Base-by-base conservation (phyloP, 257 asterid species). In the Solanum peruvianum region DNA sequence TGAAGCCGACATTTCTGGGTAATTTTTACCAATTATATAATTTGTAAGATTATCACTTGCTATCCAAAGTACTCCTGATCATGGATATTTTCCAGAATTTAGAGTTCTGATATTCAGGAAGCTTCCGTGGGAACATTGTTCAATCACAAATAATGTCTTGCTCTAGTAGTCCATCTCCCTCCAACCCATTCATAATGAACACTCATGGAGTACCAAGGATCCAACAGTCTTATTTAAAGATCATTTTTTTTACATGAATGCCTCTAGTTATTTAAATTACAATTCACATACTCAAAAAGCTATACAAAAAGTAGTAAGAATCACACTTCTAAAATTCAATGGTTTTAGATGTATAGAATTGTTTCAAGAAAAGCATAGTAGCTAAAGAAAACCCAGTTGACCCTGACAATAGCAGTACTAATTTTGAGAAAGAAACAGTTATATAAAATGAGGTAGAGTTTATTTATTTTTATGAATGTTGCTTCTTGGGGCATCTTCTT, bases 1-100 rank as follows among this genome's bases (percentile, higher is more conserved):
- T 90, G 99, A 97, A 89, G 98, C 99, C 86, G 99, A 95, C 87
- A 93, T 97, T 88, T 97, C 99, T 89, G 91, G 98, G 99, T 97
- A 90, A 88, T 76, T 84, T 83, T 29, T 18, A 18, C 20, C 69
- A 47, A 81, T 81, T 18, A 49, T 37, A 88, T 81, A 88, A 13
- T 86, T 31, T 84, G 39, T 29, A 49, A 18, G 85, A 81, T 81
- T 49, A 29, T 81, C 69, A 29, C 66, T 78, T 78, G 42, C 84
- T 16, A 27, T 31, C 67, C 18, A 29, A 81, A 47, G 39, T 81
- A 49, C 85, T 80, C 67, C 20, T 49, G 69, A 21, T 76, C 44
- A 15, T 86, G 69, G 44, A 49, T 81, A 49, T 29, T 81, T 49
- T 81, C 69, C 42, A 11, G 85, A 18, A 37, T 18, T 81, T 31